phyloP scores from a whole-genome alignment of 306 rosid species.

The Cucumis hystrix region DNA sequence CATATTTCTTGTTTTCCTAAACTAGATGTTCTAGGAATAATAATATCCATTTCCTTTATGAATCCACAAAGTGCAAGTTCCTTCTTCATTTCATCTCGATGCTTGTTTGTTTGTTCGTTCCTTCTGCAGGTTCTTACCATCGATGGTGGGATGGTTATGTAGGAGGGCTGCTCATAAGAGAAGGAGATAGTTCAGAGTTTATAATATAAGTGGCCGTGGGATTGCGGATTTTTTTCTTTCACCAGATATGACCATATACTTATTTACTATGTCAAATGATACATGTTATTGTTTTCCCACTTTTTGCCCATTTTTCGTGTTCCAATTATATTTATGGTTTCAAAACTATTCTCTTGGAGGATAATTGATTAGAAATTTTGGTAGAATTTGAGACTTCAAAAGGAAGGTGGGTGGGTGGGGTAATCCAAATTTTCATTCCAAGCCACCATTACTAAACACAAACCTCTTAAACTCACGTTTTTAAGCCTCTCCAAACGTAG shows the following conservation, averaged over 20 bases:
- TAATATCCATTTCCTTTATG: not conserved
- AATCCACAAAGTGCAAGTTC: not conserved
- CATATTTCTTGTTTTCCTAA: not conserved
- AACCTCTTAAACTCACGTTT: no score
- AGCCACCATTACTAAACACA: no score
- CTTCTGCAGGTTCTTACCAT: constrained; percentile 62
- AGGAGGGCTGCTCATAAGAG: constrained; percentile 12
- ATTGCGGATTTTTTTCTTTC: not conserved
- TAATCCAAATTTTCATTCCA: no score
- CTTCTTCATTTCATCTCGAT: not conserved
- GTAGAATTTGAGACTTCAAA: no score
- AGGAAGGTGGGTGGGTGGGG: no score
- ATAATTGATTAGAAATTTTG: no score
- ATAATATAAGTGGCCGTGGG: not conserved
- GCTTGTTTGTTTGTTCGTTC: not conserved
- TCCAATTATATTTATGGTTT: not conserved
- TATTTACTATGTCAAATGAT: constrained; percentile 3
- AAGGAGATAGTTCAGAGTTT: not conserved
- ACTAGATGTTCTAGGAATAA: no score
- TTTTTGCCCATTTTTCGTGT: not conserved
- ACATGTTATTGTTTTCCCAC: not conserved
- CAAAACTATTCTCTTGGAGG: no score
- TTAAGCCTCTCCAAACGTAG: no score
- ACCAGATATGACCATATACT: not conserved
- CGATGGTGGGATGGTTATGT: constrained; percentile 97